Percentiles rank a stretch among this genome's conserved stretches.
phyloP scores from a whole-genome alignment of 495 filamentous ascomycete species.

The Sordaria brevicollis region DNA sequence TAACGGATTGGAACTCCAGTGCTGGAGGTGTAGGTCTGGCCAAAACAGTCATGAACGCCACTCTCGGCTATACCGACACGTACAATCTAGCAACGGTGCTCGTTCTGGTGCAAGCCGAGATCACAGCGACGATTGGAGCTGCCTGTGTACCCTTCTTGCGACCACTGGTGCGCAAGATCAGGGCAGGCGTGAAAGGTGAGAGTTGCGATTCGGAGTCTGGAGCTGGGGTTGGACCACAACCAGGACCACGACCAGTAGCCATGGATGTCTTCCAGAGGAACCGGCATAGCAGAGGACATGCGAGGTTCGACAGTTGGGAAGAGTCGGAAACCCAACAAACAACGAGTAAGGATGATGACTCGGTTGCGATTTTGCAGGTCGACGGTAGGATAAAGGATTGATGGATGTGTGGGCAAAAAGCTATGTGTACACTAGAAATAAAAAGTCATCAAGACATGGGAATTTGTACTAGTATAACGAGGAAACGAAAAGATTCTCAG shows the following conservation, averaged over 20 bases:
- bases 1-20: too few relatives aligned
- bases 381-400: background rate
- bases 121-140: background rate
- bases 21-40: background rate
- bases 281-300: background rate
- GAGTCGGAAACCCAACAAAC: background rate
- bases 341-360: background rate
- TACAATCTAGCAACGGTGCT: background rate
- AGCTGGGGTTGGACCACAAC: background rate
- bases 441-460: too few relatives aligned
- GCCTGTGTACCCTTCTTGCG: background rate
- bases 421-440: too few relatives aligned
- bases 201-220: background rate
- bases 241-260: background rate
- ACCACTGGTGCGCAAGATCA: background rate
- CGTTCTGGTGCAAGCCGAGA: background rate
- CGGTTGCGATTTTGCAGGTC: background rate
- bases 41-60: background rate
- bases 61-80: background rate
- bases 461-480: too few relatives aligned
- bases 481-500: too few relatives aligned
- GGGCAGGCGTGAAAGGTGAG: background rate
- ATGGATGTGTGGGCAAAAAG: background rate
- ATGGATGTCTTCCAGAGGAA: background rate
- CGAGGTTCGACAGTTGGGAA: background rate